Base-by-base conservation (phyloP, 2,329 filamentous ascomycete species). In the Nannizziopsis barbatae region DNA sequence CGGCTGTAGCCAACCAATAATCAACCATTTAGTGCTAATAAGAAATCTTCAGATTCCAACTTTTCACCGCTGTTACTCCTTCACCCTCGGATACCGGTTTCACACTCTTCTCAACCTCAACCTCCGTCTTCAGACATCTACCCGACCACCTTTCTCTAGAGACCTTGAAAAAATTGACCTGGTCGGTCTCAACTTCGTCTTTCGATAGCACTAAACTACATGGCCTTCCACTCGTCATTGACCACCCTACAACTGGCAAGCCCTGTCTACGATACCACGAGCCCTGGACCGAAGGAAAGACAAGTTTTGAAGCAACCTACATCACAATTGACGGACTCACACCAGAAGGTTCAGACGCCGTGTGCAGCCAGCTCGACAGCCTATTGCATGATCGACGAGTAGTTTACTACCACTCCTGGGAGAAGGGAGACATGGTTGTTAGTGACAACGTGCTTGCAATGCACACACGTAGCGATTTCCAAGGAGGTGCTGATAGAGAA, bases 261-360 rank as follows among this genome's bases (percentile, higher is more conserved):
- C 41, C 41, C 32, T 42, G 41, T 30, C 41, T 42, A 15, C 41
- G 41, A 18, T 42, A 42, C 22, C 41, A 42, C 30, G 41, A 42
- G 14, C 41, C 41, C 22, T 42, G 41, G 41, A 14, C 30, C 12
- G 41, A 42, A 30, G n/a, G 41, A 22, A 42, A 42, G 15, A 42
- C 41, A n/a, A 42, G 41, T 11, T 42, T 42, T 18, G 41, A 42
- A 15, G 41, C 41, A n/a, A 42, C 41, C n/a, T 12, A 32, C 14
- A 42, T 42, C 41, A 20, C 41, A 6, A 42, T 42, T 32, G 41
- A 42, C 27, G 22, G 22, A 11, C 15, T 42, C 7, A 42, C 41
- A 5, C 41, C 41, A 4, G 41, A 42, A 12, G 22, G 17, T n/a
- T 42, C 41, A 11, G 30, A 31, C n/a, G 27, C 22, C 22, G 41